Conservation (phyloP, 1,139 yeast genomes). For the Casaregolazyma suthepensis region DNA sequence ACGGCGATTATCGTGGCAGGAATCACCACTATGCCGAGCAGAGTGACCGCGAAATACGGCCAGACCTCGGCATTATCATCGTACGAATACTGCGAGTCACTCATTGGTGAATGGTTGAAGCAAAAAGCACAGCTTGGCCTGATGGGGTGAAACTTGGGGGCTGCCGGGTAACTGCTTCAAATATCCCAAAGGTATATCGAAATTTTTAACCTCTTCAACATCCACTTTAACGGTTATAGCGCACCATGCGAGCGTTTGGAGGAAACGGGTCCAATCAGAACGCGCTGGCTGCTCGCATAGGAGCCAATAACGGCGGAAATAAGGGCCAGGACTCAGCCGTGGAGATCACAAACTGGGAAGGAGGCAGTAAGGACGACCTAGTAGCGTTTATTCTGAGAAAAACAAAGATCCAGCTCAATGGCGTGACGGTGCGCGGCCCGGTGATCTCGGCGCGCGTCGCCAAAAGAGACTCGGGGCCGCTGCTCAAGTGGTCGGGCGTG, state of each 20-base stretch:
- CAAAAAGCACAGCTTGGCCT: background rate
- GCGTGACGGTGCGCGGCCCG: slow-evolving; percentile 42
- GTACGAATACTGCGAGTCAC: slow-evolving; percentile 47
- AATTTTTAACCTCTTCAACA: too few relatives aligned
- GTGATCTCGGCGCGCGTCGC: slow-evolving; percentile 54
- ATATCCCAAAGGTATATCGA: background rate
- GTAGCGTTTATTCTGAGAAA: slow-evolving; percentile 65
- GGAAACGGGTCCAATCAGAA: slow-evolving; percentile 1
- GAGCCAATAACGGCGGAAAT: background rate
- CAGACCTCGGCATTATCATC: slow-evolving; percentile 92
- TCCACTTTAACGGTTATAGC: background rate
- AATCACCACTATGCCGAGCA: slow-evolving; percentile 56
- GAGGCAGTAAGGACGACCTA: slow-evolving; percentile 56
- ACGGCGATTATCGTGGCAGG: slow-evolving; percentile 57
- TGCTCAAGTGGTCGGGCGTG: slow-evolving; percentile 65
- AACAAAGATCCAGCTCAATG: slow-evolving; percentile 49
- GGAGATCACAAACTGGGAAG: slow-evolving; percentile 77
- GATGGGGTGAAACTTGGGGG: background rate
- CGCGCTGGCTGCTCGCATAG: background rate
- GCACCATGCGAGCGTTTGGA: slow-evolving; percentile 1
- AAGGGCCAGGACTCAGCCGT: slow-evolving; percentile 22
- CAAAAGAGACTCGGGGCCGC: slow-evolving; percentile 50
- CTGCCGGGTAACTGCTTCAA: background rate
- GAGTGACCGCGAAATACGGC: slow-evolving; percentile 87
- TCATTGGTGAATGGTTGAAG: slow-evolving; percentile 20